Evolutionary conservation across 768 basidiomycete species (phyloP).

Genomic region (Amanita pallidorosea): DNA sequence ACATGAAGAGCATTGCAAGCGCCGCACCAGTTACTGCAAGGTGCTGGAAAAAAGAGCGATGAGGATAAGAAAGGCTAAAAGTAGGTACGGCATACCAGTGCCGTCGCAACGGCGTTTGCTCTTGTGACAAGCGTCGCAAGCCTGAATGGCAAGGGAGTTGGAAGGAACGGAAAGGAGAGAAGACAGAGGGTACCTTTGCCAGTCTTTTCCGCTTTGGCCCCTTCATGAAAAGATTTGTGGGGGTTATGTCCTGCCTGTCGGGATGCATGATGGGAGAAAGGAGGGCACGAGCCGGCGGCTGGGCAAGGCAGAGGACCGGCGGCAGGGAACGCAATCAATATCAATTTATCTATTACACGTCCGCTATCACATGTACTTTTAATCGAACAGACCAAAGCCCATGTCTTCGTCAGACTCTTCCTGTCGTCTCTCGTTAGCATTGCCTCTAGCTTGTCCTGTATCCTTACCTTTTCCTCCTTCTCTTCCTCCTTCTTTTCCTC

Average conservation of each 20-base stretch:
- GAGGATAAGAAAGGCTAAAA: slow-evolving; percentile 7
- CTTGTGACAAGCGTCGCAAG: slow-evolving; percentile 80
- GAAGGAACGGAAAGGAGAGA: not conserved
- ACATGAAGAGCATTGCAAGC: slow-evolving; percentile 9
- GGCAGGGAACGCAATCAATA: slow-evolving; percentile 9
- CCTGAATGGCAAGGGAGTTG: slow-evolving; percentile 19
- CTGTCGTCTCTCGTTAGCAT: slow-evolving; percentile 23
- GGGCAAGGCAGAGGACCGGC: slow-evolving; percentile 6
- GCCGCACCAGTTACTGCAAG: slow-evolving; percentile 71
- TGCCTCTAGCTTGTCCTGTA: not conserved
- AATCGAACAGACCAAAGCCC: slow-evolving; percentile 99
- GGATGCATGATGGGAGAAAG: slow-evolving; percentile 9
- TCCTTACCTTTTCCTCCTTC: slow-evolving; percentile 75
- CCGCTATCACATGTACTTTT: slow-evolving; percentile 17
- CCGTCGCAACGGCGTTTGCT: slow-evolving; percentile 80
- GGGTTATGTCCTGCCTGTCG: slow-evolving; percentile 18
- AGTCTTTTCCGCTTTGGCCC: slow-evolving; percentile 45
- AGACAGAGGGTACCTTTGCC: slow-evolving; percentile 28
- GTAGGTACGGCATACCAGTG: slow-evolving; percentile 40
- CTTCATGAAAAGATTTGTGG: slow-evolving; percentile 23
- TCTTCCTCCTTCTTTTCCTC: slow-evolving; percentile 49
- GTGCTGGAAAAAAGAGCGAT: slow-evolving; percentile 31
- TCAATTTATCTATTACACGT: not conserved
- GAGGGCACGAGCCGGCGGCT: not conserved
- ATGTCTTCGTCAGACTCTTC: slow-evolving; percentile 97